phyloP scores from a whole-genome alignment of 768 basidiomycete species.

The Boletus reticuloceps region DNA sequence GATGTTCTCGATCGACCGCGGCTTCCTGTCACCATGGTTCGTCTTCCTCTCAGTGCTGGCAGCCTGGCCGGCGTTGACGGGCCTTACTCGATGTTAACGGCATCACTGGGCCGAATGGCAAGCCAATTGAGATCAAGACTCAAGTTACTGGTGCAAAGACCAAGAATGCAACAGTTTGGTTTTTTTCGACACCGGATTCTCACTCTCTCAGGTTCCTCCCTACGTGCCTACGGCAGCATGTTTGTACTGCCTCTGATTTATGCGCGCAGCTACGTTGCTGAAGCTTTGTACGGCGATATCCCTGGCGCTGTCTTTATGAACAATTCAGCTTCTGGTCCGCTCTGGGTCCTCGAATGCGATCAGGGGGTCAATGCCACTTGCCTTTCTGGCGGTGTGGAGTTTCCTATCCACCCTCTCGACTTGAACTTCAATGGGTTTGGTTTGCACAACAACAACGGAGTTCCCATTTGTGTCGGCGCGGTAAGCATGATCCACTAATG shows the following conservation, averaged over 20 bases:
- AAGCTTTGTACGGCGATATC: conserved; percentile 58
- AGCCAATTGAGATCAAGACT: conserved; percentile 44
- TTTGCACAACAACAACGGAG: too few species aligned
- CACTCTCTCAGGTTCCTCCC: conserved; percentile 60
- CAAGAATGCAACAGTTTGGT: conserved; percentile 47
- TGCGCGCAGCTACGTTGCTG: conserved; percentile 43
- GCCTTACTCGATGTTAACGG: conserved; percentile 59
- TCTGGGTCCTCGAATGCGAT: too few species aligned
- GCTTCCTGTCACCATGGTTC: conserved; percentile 41
- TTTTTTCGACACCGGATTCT: conserved; percentile 68
- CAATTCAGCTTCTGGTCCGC: too few species aligned
- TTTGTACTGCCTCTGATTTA: conserved; percentile 14
- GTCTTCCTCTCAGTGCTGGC: too few species aligned
- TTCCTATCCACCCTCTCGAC: too few species aligned
- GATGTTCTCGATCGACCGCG: conserved; percentile 49
- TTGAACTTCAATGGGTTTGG: too few species aligned
- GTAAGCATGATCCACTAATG: too few species aligned
- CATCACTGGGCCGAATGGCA: conserved; percentile 59
- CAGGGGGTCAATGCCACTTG: too few species aligned
- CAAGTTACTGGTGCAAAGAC: conserved; percentile 42
- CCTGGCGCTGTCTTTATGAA: conserved; percentile 56
- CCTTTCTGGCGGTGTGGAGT: too few species aligned
- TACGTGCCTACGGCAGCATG: conserved; percentile 22
- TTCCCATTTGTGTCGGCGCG: too few species aligned
- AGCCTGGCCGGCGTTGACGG: conserved; percentile 66